phyloP scores from a whole-genome alignment of 257 asterid species.

The Plantago elongata region DNA sequence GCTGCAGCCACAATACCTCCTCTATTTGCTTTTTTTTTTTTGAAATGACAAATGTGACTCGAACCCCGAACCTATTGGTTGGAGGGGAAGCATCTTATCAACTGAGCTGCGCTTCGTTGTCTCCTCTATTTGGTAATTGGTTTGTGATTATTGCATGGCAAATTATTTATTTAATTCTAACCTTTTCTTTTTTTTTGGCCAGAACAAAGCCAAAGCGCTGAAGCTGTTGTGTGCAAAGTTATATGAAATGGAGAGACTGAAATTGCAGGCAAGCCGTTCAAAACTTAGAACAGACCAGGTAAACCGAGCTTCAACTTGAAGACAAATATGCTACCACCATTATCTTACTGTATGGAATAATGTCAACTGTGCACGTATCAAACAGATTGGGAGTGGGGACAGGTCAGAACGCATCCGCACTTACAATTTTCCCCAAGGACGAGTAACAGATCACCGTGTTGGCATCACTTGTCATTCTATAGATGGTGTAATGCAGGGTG shows the following conservation, averaged over 20 bases:
- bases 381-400: conserved; percentile 96
- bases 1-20: too few relatives aligned
- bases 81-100: too few relatives aligned
- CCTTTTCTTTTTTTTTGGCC: conserved; percentile 18
- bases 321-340: neutral
- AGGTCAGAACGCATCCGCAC: conserved; percentile 98
- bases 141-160: conserved; percentile 14
- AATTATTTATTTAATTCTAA: conserved; percentile 4
- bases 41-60: too few relatives aligned
- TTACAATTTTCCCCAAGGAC: conserved; percentile 94
- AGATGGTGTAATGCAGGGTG: conserved; percentile 80
- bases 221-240: conserved; percentile 81
- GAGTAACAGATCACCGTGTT: conserved; percentile 94
- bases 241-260: conserved; percentile 73
- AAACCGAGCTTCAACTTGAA: conserved; percentile 11
- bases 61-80: too few relatives aligned
- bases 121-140: too few relatives aligned
- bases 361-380: conserved; percentile 17
- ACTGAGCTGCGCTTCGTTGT: too few relatives aligned
- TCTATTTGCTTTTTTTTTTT: too few relatives aligned
- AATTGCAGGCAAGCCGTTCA: conserved; percentile 60
- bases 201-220: conserved; percentile 93
- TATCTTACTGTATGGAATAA: conserved; percentile 1
- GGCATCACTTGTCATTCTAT: conserved; percentile 80
- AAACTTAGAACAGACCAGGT: conserved; percentile 85